phyloP scores from a whole-genome alignment of 2,329 filamentous ascomycete genomes.

The Xylaria arbuscula region DNA sequence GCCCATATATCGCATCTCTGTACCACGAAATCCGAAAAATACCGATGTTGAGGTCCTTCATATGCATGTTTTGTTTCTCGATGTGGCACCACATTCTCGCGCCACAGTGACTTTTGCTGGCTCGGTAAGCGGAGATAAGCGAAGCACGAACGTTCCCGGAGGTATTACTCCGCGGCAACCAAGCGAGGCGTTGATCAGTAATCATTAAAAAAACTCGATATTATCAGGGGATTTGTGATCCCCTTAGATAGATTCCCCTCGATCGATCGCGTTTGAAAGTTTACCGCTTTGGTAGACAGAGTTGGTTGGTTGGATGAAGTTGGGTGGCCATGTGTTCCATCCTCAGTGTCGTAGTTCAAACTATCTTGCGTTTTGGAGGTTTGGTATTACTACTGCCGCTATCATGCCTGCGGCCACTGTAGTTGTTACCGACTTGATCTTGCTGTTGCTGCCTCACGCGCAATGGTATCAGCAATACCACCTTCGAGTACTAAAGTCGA shows the following conservation, averaged over 20 bases:
- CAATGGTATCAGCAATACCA: slow-evolving; percentile 33
- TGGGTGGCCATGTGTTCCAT: not conserved
- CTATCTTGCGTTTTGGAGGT: not conserved
- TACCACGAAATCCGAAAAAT: not conserved
- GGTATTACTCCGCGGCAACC: slow-evolving; percentile 13
- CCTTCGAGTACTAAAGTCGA: slow-evolving; percentile 37
- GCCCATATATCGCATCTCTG: slow-evolving; percentile 18
- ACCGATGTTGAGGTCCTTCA: not conserved
- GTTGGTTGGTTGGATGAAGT: not conserved
- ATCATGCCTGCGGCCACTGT: not conserved
- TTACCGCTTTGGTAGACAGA: not conserved
- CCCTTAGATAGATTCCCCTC: not conserved
- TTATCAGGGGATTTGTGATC: not conserved
- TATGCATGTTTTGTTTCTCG: not conserved
- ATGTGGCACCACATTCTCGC: slow-evolving; percentile 18
- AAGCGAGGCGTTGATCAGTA: slow-evolving; percentile 31
- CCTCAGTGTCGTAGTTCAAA: not conserved
- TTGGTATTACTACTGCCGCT: slow-evolving; percentile 1
- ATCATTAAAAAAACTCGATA: slow-evolving; percentile 24
- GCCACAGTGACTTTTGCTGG: not conserved
- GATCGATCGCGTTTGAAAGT: not conserved
- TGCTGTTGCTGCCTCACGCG: slow-evolving; percentile 28
- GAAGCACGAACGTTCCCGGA: slow-evolving; percentile 13
- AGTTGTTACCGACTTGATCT: slow-evolving; percentile 12
- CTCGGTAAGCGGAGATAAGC: slow-evolving; percentile 17